Percentiles rank a stretch among this genome's conserved stretches.
phyloP scores from a whole-genome alignment of 129 eudicot species.

The Pulicaria dysenterica region DNA sequence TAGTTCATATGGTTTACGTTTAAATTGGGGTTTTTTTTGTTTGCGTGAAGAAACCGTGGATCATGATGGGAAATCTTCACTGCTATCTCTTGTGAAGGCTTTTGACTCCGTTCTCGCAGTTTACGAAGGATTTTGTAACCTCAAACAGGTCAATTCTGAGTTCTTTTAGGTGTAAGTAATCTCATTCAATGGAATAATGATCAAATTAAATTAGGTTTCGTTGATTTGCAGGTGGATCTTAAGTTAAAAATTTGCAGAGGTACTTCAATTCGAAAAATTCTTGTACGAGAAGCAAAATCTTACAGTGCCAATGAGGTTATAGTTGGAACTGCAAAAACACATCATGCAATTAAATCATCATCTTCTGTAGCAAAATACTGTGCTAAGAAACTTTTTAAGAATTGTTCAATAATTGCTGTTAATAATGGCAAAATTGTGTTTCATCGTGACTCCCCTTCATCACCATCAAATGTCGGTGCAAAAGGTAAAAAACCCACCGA shows the following conservation, averaged over 20 bases:
- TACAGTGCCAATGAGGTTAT: slow-evolving; percentile 67
- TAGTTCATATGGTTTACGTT: slow-evolving; percentile 16
- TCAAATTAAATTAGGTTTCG: not conserved
- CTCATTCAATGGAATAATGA: not conserved
- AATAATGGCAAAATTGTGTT: slow-evolving; percentile 80
- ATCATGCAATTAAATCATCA: slow-evolving; percentile 67
- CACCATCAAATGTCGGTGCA: slow-evolving; percentile 38
- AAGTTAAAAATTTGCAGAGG: slow-evolving; percentile 98
- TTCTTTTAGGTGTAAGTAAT: not conserved
- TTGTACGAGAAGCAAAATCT: slow-evolving; percentile 78
- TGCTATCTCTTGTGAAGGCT: slow-evolving; percentile 73
- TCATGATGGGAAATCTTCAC: slow-evolving; percentile 72
- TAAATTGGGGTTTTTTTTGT: slow-evolving; percentile 21
- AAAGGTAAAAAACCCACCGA: slow-evolving; percentile 44
- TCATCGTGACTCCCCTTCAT: slow-evolving; percentile 55
- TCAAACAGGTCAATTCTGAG: slow-evolving; percentile 62
- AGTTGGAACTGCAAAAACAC: slow-evolving; percentile 69
- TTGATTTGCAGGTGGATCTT: slow-evolving; percentile 73
- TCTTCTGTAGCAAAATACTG: slow-evolving; percentile 86
- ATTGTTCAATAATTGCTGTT: slow-evolving; percentile 71
- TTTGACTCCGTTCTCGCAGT: slow-evolving; percentile 91
- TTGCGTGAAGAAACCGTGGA: slow-evolving; percentile 51
- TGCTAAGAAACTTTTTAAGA: slow-evolving; percentile 66
- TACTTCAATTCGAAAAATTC: slow-evolving; percentile 63
- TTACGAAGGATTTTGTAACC: slow-evolving; percentile 96